These are phyloP conservation scores for Omphalotus guepiniiformis DNA, from an alignment of 768 basidiomycete species.

Conservation along the genomic window DNA sequence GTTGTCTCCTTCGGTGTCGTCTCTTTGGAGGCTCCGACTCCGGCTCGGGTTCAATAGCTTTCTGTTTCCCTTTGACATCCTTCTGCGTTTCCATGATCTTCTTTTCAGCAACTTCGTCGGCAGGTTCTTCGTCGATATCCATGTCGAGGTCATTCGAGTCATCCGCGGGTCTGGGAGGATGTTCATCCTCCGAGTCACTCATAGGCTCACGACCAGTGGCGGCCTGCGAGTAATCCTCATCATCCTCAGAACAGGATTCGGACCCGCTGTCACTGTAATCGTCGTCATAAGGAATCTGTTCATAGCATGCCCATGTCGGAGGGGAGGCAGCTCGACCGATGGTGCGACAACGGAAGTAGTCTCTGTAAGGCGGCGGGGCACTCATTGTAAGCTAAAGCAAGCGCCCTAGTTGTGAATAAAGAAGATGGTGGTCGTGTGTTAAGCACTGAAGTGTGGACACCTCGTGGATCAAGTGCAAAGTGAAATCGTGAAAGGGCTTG, in stretches of 20 bases:
- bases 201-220: slow-evolving; percentile 13
- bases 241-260: slow-evolving; percentile 71
- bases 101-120: slow-evolving; percentile 43
- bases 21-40: slow-evolving; percentile 42
- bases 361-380: slow-evolving; percentile 29
- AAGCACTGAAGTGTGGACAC: too few species aligned
- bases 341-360: slow-evolving; percentile 62
- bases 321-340: slow-evolving; percentile 80
- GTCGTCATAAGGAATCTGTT: slow-evolving; percentile 75
- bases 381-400: slow-evolving; percentile 33
- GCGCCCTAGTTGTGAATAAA: too few species aligned
- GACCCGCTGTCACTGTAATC: slow-evolving; percentile 57
- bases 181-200: slow-evolving; percentile 33
- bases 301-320: slow-evolving; percentile 87
- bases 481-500: too few species aligned
- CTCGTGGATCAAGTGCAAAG: too few species aligned
- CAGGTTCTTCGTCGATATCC: slow-evolving; percentile 54
- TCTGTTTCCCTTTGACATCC: slow-evolving; percentile 78
- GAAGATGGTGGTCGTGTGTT: too few species aligned
- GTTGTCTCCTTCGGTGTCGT: slow-evolving; percentile 50
- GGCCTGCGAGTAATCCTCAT: slow-evolving; percentile 50
- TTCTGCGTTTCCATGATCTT: slow-evolving; percentile 41
- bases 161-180: slow-evolving; percentile 26
- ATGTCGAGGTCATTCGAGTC: slow-evolving; percentile 34
- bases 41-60: slow-evolving; percentile 64